A percentile compares a stretch with the other conserved stretches of the same genome.
Evolutionary conservation across 495 filamentous ascomycete species (phyloP).

Genomic region (Cryomyces antarcticus): DNA sequence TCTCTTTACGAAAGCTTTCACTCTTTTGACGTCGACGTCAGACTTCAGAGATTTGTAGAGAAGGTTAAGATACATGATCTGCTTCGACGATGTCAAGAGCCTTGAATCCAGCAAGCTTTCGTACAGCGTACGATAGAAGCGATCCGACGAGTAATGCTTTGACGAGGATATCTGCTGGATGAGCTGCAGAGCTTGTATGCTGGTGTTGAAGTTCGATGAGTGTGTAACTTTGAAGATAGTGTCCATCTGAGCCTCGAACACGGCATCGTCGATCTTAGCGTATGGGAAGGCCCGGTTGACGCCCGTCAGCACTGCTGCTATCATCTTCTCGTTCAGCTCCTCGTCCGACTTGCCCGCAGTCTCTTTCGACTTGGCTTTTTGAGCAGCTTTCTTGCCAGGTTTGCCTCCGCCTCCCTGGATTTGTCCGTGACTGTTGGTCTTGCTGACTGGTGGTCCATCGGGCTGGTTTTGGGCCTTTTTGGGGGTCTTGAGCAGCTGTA

Average conservation of each 20-base stretch:
- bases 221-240: constrained; percentile 89
- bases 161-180: constrained; percentile 77
- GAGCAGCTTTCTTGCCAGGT: constrained; percentile 26
- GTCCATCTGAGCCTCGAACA: constrained; percentile 68
- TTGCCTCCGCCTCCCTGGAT: constrained; percentile 30
- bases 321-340: constrained; percentile 70
- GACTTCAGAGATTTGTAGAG: constrained; percentile 71
- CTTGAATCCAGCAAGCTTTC: constrained; percentile 84
- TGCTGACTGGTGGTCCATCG: neutral
- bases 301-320: constrained; percentile 75
- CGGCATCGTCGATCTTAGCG: constrained; percentile 51
- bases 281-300: constrained; percentile 94
- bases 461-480: constrained; percentile 13
- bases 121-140: constrained; percentile 88
- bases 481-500: constrained; percentile 44
- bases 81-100: constrained; percentile 76
- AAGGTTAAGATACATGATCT: constrained; percentile 83
- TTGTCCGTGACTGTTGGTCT: constrained; percentile 20
- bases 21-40: constrained; percentile 66
- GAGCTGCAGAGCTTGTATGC: constrained; percentile 84
- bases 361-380: constrained; percentile 29
- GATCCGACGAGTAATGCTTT: constrained; percentile 59
- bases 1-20: constrained; percentile 84
- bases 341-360: constrained; percentile 35
- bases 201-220: constrained; percentile 96